These are phyloP conservation scores for Leccinum ochraceum DNA, from an alignment of 768 basidiomycete genomes.

Conservation along the genomic window DNA sequence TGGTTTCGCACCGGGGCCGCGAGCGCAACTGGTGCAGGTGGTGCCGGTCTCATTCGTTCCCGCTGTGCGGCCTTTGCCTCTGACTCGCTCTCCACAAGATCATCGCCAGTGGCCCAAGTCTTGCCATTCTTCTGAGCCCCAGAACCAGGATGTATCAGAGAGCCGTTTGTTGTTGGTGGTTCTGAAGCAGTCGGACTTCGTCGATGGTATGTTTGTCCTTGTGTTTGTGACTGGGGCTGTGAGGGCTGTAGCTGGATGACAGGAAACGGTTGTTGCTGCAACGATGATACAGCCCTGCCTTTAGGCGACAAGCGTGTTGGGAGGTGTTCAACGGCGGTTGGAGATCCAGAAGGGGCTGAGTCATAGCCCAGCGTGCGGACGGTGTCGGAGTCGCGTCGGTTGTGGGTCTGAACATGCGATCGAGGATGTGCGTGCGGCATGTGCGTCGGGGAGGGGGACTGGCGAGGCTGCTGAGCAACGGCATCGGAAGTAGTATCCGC, in stretches of 20 bases:
- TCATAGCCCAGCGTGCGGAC: slow-evolving; percentile 51
- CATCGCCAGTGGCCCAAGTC: slow-evolving; percentile 51
- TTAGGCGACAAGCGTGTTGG: slow-evolving; percentile 35
- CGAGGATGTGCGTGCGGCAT: slow-evolving; percentile 34
- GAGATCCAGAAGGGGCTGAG: slow-evolving; percentile 44
- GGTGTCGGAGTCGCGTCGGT: slow-evolving; percentile 76
- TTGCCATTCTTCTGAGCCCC: slow-evolving; percentile 34
- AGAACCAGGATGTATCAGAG: slow-evolving; percentile 19
- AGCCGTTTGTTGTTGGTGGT: slow-evolving; percentile 44
- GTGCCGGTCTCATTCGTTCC: slow-evolving; percentile 34
- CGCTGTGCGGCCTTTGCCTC: slow-evolving; percentile 29
- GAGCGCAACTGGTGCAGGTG: slow-evolving; percentile 29
- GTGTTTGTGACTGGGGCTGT: slow-evolving; percentile 21
- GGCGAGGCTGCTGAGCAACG: slow-evolving; percentile 39
- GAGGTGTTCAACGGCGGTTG: slow-evolving; percentile 52
- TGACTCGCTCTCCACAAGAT: slow-evolving; percentile 39
- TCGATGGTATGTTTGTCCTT: slow-evolving; percentile 48
- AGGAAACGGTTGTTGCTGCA: slow-evolving; percentile 31
- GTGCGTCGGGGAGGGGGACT: slow-evolving; percentile 56
- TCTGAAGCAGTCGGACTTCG: slow-evolving; percentile 75
- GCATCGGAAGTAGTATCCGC: slow-evolving; percentile 12
- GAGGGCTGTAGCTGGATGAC: slow-evolving; percentile 26
- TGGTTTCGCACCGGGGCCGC: slow-evolving; percentile 39
- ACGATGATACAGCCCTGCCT: slow-evolving; percentile 19
- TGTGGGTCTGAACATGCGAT: slow-evolving; percentile 45